Evolutionary conservation across 768 basidiomycete species (phyloP), one percentile per base, ranked within the genome.

Genomic region (Boletus subcaerulescens): DNA sequence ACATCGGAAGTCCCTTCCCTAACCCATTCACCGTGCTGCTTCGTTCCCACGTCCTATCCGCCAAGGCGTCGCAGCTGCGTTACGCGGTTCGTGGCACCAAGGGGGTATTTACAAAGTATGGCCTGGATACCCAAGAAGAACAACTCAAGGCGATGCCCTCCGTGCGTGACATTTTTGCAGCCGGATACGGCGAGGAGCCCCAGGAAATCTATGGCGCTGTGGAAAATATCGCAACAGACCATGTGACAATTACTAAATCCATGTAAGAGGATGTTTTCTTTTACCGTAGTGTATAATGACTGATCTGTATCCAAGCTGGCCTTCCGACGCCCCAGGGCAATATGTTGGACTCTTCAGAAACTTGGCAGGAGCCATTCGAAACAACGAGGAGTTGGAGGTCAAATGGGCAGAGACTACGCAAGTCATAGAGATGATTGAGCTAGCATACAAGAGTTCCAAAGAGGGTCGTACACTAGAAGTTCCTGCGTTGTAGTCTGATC

Each of bases 111-210:
- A 75, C 79, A 54, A 94, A 96, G 70, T 80, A 78, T 63, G 91
- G 91, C 6, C 67, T 90, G 20, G 91, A 93, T 68, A 72, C 83
- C 3, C 91, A 94, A 65, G 92, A 93, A 71, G 83, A 84, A 48
- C 85, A 89, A 59, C 79, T 92, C 47, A 85, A 84, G 64, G 76
- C 67, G 12, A 80, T 85, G 47, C 63, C 78, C 10, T 69, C 73
- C 5, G 80, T 82, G 24, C 67, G 63, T 15, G 74, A 69, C 12
- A 81, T 82, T 39, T 65, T 79, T 57, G 73, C 74, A 43, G 56
- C 70, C 5, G 65, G 67, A 26, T 87, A 81, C 59, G 90, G 87
- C 12, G 71, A 70, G 53, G 88, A 89, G 67, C 82, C 85, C 3
- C 78, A 84, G 64, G 74, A 75, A 38, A 74, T 86, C 53, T 84